phyloP scores from a whole-genome alignment of 2,329 filamentous ascomycete genomes.

The Zelopaecilomyces penicillatus region DNA sequence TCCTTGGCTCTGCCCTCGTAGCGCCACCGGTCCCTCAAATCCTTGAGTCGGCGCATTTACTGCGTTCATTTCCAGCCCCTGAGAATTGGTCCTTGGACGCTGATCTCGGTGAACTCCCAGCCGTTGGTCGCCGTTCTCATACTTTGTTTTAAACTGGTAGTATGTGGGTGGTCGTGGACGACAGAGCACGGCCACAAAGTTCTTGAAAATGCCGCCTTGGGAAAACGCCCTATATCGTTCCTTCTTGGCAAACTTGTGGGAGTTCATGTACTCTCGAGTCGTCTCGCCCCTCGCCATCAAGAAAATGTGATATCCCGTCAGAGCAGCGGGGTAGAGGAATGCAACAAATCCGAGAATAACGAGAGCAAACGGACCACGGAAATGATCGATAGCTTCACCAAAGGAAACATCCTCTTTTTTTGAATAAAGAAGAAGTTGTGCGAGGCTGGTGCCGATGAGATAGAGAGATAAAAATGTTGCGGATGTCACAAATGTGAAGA shows the following conservation, averaged over 20 bases:
- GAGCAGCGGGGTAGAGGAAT: constrained; percentile 70
- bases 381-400: constrained; percentile 56
- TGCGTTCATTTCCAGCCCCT: constrained; percentile 65
- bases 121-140: constrained; percentile 75
- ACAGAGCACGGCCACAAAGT: constrained; percentile 73
- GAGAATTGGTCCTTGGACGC: constrained; percentile 39
- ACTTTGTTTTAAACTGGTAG: constrained; percentile 72
- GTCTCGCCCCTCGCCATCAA: constrained; percentile 87
- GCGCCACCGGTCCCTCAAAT: constrained; percentile 46
- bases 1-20: constrained; percentile 28
- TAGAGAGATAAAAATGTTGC: constrained; percentile 70
- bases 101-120: constrained; percentile 47
- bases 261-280: constrained; percentile 91
- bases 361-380: constrained; percentile 79
- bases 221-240: constrained; percentile 89
- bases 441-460: constrained; percentile 68
- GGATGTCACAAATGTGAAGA: constrained; percentile 82
- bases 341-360: constrained; percentile 71
- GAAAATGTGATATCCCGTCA: constrained; percentile 86
- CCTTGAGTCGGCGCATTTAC: constrained; percentile 38
- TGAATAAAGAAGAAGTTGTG: constrained; percentile 69
- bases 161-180: constrained; percentile 83
- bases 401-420: constrained; percentile 58
- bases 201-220: constrained; percentile 64
- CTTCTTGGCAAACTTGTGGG: constrained; percentile 86